Conservation (phyloP, 257 asterid genomes). For the Jacaranda mimosifolia region DNA sequence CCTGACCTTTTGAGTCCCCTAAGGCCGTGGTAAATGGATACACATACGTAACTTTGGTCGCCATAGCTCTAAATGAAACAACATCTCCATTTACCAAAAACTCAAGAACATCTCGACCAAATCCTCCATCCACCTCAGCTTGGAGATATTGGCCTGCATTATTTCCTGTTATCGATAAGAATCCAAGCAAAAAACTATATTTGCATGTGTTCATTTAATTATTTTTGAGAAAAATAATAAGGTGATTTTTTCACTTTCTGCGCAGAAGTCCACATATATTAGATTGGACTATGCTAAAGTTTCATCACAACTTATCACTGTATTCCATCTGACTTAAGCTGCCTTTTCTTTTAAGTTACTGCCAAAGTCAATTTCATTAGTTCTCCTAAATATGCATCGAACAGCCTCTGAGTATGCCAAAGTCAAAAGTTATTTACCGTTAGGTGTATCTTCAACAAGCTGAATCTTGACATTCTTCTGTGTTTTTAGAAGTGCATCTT, state of each 20-base stretch:
- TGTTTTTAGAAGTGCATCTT: conserved; percentile 74
- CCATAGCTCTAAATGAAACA: conserved; percentile 83
- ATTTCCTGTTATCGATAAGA: background rate
- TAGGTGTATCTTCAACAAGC: conserved; percentile 69
- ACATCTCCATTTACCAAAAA: conserved; percentile 77
- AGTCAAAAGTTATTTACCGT: conserved; percentile 44
- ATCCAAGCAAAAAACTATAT: background rate
- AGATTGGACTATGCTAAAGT: background rate
- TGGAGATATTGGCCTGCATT: conserved; percentile 73
- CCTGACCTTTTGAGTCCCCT: conserved; percentile 94
- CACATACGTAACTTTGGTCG: conserved; percentile 79
- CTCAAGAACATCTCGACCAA: conserved; percentile 85
- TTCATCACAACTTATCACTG: background rate
- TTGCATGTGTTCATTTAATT: too few relatives aligned
- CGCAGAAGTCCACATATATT: too few relatives aligned
- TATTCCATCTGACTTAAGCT: background rate
- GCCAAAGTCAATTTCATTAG: background rate
- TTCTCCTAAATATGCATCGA: background rate
- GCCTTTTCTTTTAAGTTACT: background rate
- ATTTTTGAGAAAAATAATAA: background rate
- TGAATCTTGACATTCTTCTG: conserved; percentile 84
- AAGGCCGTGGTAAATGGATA: conserved; percentile 96
- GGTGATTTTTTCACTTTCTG: background rate
- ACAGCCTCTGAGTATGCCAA: background rate
- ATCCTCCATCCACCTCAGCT: conserved; percentile 95